Evolutionary conservation across 2,329 filamentous ascomycete genomes (phyloP).

Genomic region (Pyrenophora seminiperda): DNA sequence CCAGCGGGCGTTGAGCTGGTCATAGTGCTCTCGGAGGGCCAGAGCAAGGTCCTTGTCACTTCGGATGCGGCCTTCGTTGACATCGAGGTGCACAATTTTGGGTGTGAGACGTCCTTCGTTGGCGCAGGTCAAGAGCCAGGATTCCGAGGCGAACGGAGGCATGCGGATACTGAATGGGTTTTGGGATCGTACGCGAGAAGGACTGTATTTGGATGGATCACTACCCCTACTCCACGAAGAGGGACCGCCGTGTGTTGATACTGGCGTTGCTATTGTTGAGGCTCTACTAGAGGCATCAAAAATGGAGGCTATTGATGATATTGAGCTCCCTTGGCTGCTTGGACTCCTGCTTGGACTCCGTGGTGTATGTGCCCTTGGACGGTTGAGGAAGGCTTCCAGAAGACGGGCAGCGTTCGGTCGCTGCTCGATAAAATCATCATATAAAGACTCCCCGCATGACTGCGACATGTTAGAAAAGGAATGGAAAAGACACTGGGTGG

Average conservation of each 20-base stretch:
- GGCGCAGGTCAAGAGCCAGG: slow-evolving; percentile 47
- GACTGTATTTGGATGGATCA: slow-evolving; percentile 32
- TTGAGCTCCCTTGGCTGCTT: slow-evolving; percentile 29
- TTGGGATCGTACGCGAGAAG: slow-evolving; percentile 25
- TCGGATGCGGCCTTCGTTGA: slow-evolving; percentile 37
- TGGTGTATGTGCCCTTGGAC: slow-evolving; percentile 35
- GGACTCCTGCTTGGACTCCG: slow-evolving; percentile 25
- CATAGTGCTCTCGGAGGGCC: slow-evolving; percentile 42
- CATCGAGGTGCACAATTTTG: slow-evolving; percentile 47
- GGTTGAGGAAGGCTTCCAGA: slow-evolving; percentile 48
- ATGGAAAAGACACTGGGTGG: neutral
- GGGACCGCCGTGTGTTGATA: slow-evolving; percentile 35
- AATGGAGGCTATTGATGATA: slow-evolving; percentile 34
- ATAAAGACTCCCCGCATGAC: slow-evolving; percentile 42
- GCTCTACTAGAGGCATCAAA: slow-evolving; percentile 35
- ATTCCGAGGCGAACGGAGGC: slow-evolving; percentile 27
- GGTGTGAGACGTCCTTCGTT: slow-evolving; percentile 46
- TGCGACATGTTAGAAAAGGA: slow-evolving; percentile 12
- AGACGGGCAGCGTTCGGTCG: slow-evolving; percentile 46
- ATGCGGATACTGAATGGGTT: slow-evolving; percentile 36
- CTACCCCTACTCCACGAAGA: slow-evolving; percentile 23
- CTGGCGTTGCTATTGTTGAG: slow-evolving; percentile 35
- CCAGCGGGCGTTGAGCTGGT: slow-evolving; percentile 42
- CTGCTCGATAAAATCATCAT: slow-evolving; percentile 49
- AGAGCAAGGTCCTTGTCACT: slow-evolving; percentile 47